Evolutionary conservation across 352 stramenopile species (phyloP).

Genomic region (Globisporangium heterothallicum): DNA sequence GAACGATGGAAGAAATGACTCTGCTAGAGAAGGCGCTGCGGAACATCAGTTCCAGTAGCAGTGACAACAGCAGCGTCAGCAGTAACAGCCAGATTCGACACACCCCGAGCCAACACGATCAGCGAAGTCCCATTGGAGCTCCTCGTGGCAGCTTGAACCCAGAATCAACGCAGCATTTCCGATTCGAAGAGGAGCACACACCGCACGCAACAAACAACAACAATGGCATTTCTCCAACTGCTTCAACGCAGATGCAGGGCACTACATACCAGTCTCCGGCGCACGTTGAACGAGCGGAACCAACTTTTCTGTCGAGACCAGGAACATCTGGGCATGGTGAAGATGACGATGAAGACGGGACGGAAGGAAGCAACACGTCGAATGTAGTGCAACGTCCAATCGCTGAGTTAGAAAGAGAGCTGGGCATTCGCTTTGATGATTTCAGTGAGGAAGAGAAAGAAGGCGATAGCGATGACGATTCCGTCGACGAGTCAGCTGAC

Average conservation of each 20-base stretch:
- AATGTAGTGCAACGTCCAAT: slow-evolving; percentile 56
- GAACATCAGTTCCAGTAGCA: slow-evolving; percentile 58
- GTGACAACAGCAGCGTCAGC: slow-evolving; percentile 35
- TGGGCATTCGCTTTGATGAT: slow-evolving; percentile 62
- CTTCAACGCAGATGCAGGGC: slow-evolving; percentile 1
- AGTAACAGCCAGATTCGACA: not conserved
- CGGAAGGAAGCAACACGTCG: slow-evolving; percentile 17
- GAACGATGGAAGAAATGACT: slow-evolving; percentile 60
- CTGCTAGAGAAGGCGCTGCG: slow-evolving; percentile 60
- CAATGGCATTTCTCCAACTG: not conserved
- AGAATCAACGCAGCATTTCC: not conserved
- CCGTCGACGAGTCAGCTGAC: slow-evolving; percentile 15
- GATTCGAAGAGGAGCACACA: not conserved
- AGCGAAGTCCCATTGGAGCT: not conserved
- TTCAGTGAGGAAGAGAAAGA: slow-evolving; percentile 58
- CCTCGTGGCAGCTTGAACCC: not conserved
- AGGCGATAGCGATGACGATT: slow-evolving; percentile 28
- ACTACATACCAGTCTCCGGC: not conserved
- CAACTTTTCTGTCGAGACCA: not conserved
- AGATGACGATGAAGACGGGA: slow-evolving; percentile 19
- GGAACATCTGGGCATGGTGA: not conserved
- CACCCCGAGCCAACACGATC: not conserved
- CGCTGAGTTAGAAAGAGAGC: slow-evolving; percentile 60
- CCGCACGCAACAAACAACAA: not conserved
- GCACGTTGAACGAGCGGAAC: not conserved